phyloP scores from a whole-genome alignment of 78 protist species.

The Cyanophora paradoxa region DNA sequence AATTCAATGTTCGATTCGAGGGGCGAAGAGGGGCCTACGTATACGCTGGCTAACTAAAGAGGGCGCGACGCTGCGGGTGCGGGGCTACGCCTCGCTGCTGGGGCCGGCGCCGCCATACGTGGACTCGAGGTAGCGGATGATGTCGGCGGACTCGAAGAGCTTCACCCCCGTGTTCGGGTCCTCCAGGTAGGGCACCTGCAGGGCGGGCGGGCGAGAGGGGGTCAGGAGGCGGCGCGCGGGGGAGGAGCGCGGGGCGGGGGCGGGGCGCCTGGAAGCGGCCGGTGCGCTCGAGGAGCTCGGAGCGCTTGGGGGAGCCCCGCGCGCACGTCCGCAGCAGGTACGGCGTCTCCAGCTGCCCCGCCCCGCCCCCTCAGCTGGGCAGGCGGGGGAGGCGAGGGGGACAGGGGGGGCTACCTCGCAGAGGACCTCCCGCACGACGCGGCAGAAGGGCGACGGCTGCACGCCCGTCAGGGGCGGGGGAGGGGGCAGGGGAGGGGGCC shows the following conservation, averaged over 20 bases:
- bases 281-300: background rate
- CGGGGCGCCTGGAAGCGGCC: background rate
- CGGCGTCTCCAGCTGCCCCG: constrained; percentile 13
- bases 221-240: background rate
- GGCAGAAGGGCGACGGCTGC: background rate
- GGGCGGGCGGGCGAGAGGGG: background rate
- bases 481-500: too few species aligned
- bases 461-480: too few species aligned
- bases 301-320: constrained; percentile 10
- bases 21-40: too few species aligned
- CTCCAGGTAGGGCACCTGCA: constrained; percentile 11
- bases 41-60: too few species aligned
- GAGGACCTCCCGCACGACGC: constrained; percentile 4
- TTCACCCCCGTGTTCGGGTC: constrained; percentile 22
- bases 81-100: too few species aligned
- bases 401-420: too few species aligned
- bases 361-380: too few species aligned
- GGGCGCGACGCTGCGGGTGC: too few species aligned
- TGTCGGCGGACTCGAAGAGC: constrained; percentile 6
- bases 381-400: too few species aligned
- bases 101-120: constrained; percentile 14
- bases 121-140: background rate
- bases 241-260: background rate
- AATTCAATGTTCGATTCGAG: too few species aligned
- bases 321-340: background rate